A percentile compares a stretch with the other conserved stretches of the same genome.
These are phyloP conservation scores for Penicillium sumatraense DNA, from an alignment of 2,329 filamentous ascomycete species.

Conservation along the genomic window DNA sequence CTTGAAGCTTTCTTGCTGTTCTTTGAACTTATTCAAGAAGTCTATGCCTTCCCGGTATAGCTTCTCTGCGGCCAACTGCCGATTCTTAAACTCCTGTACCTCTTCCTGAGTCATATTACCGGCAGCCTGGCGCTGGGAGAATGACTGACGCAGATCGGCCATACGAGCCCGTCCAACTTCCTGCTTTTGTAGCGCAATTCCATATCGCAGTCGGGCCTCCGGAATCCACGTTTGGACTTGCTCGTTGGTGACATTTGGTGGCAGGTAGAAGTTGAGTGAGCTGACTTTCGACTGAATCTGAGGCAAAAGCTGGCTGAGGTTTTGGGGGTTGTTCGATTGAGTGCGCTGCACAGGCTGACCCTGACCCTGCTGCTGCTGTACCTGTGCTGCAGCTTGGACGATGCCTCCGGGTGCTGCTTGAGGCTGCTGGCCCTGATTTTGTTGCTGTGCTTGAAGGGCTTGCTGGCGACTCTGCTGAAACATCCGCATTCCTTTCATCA, in stretches of 20 bases:
- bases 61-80: slow-evolving; percentile 46
- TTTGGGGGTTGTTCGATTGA: slow-evolving; percentile 42
- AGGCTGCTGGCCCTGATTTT: slow-evolving; percentile 17
- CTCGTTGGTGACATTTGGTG: slow-evolving; percentile 49
- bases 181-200: slow-evolving; percentile 53
- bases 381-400: slow-evolving; percentile 11
- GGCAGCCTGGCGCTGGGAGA: slow-evolving; percentile 41
- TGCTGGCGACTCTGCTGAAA: slow-evolving; percentile 49
- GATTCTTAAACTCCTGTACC: slow-evolving; percentile 47
- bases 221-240: slow-evolving; percentile 51
- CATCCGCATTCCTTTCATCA: slow-evolving; percentile 57
- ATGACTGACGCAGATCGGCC: slow-evolving; percentile 46
- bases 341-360: slow-evolving; percentile 32
- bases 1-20: slow-evolving; percentile 53
- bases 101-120: slow-evolving; percentile 49
- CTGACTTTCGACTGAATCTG: slow-evolving; percentile 54
- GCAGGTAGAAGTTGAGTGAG: slow-evolving; percentile 48
- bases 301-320: slow-evolving; percentile 47
- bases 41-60: slow-evolving; percentile 49
- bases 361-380: slow-evolving; percentile 21
- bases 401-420: too few species aligned
- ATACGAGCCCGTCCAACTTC: slow-evolving; percentile 52
- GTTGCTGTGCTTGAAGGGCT: slow-evolving; percentile 28
- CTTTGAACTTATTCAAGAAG: slow-evolving; percentile 53
- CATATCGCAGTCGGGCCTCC: slow-evolving; percentile 53